Percentiles rank a stretch among this genome's conserved stretches.
Conservation (phyloP, 345 rosid species). For the Eucalyptus melliodora region DNA sequence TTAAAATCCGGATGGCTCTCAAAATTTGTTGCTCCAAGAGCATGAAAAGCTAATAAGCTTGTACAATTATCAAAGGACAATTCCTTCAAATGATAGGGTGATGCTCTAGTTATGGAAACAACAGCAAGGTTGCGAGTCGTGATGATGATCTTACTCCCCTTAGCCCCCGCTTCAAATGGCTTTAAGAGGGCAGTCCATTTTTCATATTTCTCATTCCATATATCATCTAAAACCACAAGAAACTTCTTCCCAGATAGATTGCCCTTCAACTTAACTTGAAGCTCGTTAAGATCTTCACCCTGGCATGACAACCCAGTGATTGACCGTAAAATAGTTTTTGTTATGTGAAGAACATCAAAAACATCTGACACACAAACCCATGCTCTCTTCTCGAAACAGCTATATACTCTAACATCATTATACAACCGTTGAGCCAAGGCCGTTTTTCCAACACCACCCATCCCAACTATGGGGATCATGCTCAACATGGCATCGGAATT, state of each 20-base stretch:
- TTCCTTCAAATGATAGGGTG: background rate
- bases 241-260: background rate
- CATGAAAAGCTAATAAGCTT: background rate
- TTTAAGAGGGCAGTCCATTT: background rate
- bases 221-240: background rate
- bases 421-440: no score
- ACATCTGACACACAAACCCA: background rate
- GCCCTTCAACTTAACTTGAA: background rate
- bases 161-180: background rate
- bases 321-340: background rate
- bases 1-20: background rate
- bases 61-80: background rate
- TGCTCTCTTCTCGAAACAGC: background rate
- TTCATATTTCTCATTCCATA: background rate
- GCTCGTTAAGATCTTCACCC: background rate
- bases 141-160: background rate
- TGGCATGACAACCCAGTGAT: background rate
- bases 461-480: no score
- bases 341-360: background rate
- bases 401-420: no score
- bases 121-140: background rate
- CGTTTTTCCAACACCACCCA: no score
- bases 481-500: no score
- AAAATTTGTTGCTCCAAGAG: background rate
- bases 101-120: background rate